Evolutionary conservation across 2,329 filamentous ascomycete genomes (phyloP), one percentile per base, ranked within the genome.

Genomic region (Penicillium nordicum): DNA sequence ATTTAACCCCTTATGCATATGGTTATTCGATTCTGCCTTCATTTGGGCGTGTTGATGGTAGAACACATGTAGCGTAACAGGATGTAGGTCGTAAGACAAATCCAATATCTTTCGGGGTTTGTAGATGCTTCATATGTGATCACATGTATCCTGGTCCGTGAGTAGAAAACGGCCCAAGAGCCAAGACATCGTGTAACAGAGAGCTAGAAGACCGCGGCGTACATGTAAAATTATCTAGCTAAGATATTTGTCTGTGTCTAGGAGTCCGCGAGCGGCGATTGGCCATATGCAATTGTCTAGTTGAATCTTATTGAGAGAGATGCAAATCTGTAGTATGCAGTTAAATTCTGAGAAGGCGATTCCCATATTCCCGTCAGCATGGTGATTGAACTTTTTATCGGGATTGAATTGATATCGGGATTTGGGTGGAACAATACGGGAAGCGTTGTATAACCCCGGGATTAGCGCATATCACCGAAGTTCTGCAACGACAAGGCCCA

Each of bases 391-490:
- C 18, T 36, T n/a, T 23, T 30, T 8, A 25, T 53, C 50, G 50
- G 50, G 42, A 48, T 53, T 37, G 14, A n/a, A 12, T 23, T 46
- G 30, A 45, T 21, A 30, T 46, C 51, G 51, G 51, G 43, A 41
- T 53, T 49, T 53, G 51, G 14, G 27, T 48, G 51, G 46, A 27
- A 53, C 25, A 30, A 25, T 23, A 43, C 43, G 43, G 27, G 25
- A 30, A n/a, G 23, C n/a, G 30, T 8, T 18, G 18, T 41, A 47
- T 32, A 5, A 34, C 27, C 25, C 36, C 53, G 53, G 53, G 53
- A 55, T 55, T 50, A 30, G n/a, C 9, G 46, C 32, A 11, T 37
- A 32, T 21, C 27, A 49, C 23, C 30, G 36, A 32, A 11, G 23
- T 11, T 41, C 42, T 45, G 11, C 21, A 52, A 9, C 6, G 10